Evolutionary conservation across 2,329 filamentous ascomycete genomes (phyloP).

Genomic region (Alternaria angustiovoidea): DNA sequence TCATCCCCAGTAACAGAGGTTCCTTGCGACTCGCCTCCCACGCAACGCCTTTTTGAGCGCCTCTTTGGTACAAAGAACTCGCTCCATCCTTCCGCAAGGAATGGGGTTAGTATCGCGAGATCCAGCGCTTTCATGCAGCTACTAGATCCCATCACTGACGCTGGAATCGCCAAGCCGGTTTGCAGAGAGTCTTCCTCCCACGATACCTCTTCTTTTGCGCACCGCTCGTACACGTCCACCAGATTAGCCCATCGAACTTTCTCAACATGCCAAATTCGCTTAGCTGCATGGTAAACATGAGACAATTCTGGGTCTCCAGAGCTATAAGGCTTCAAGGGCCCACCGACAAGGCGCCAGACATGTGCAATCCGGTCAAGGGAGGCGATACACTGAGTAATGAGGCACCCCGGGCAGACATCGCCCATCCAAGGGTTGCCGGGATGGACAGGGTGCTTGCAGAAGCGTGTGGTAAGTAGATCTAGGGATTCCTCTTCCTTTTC

Average conservation of each 20-base stretch:
- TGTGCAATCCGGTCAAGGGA: conserved; percentile 6
- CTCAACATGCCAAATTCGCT: conserved; percentile 4
- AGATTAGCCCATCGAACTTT: conserved; percentile 7
- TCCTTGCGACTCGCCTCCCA: background rate
- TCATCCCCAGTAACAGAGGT: background rate
- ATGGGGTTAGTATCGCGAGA: background rate
- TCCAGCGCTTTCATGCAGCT: conserved; percentile 1
- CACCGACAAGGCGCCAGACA: conserved; percentile 6
- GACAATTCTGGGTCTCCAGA: background rate
- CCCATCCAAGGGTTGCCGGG: background rate
- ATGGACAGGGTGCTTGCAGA: conserved; percentile 2
- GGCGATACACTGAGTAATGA: conserved; percentile 4
- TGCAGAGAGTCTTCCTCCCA: background rate
- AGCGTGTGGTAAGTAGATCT: background rate
- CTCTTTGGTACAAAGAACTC: background rate
- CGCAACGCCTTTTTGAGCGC: background rate
- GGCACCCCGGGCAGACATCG: conserved; percentile 1
- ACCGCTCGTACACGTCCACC: background rate
- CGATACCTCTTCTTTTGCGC: background rate
- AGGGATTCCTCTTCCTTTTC: background rate
- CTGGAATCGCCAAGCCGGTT: background rate
- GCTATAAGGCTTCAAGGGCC: background rate
- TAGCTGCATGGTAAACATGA: background rate
- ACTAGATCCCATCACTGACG: background rate
- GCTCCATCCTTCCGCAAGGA: conserved; percentile 5